Evolutionary conservation across 2,329 filamentous ascomycete species (phyloP).

Genomic region (Pseudogymnoascus sp.): DNA sequence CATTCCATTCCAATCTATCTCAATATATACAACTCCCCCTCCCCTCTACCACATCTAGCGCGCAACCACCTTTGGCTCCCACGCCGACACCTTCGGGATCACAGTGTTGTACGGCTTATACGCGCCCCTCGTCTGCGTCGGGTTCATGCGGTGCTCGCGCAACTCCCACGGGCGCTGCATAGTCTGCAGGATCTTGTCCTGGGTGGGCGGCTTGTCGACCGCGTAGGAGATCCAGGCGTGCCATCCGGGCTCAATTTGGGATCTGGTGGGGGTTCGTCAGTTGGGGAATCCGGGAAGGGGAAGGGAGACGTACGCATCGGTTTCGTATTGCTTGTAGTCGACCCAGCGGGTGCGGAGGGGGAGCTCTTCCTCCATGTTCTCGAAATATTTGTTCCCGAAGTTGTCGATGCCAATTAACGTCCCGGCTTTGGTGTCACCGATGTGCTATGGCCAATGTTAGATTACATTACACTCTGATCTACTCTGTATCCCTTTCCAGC

Average conservation of each 20-base stretch:
- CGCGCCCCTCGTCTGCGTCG: conserved; percentile 66
- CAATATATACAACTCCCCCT: conserved; percentile 23
- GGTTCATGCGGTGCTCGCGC: conserved; percentile 60
- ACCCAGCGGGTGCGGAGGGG: conserved; percentile 96
- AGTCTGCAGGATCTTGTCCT: conserved; percentile 63
- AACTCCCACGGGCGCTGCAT: conserved; percentile 68
- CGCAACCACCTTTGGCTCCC: conserved; percentile 38
- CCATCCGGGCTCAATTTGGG: conserved; percentile 92
- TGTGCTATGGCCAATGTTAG: background rate
- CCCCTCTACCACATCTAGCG: conserved; percentile 17
- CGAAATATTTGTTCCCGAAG: conserved; percentile 95
- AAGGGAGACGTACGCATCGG: conserved; percentile 52
- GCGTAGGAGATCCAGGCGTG: conserved; percentile 95
- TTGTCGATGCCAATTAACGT: conserved; percentile 74
- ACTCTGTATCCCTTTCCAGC: conserved; percentile 38
- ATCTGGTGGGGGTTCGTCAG: conserved; percentile 34
- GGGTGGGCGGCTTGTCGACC: conserved; percentile 74
- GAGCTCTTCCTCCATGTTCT: conserved; percentile 84
- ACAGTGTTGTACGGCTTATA: conserved; percentile 70
- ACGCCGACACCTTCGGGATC: conserved; percentile 42
- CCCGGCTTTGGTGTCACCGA: conserved; percentile 95
- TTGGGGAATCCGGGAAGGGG: background rate
- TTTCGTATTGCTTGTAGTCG: conserved; percentile 85
- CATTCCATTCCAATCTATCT: conserved; percentile 10
- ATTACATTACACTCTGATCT: background rate